Base-by-base conservation (phyloP, 2,329 filamentous ascomycete genomes). In the Rosellinia necatrix region DNA sequence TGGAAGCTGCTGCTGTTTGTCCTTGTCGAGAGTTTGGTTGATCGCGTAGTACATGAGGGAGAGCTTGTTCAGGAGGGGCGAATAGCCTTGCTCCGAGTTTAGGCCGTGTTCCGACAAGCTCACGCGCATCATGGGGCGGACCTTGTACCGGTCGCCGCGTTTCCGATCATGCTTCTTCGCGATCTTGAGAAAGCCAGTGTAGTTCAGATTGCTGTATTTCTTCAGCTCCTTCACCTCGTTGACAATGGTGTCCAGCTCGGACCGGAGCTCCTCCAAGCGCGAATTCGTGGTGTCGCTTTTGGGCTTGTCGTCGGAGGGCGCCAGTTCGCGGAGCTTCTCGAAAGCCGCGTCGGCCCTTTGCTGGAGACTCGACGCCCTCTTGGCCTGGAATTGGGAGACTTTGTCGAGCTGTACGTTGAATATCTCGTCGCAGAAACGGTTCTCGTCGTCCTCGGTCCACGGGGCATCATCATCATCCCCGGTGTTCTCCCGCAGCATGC, bases 101-200 rank as follows among this genome's bases (percentile, higher is more conserved):
- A 99, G 96, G 10, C 93, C 92, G 59, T 92, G 81, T 63, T 91
- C 86, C n/a, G 90, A 86, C 67, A 99, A 77, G 67, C 90, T 89
- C 67, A 96, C 88, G 76, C 96, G 90, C 75, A 97, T 87, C 78
- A 97, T 87, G 24, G 94, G 92, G 21, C 91, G 86, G 64, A 97
- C 89, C 72, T 88, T 91, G 78, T 97, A 97, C 49, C 86, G 83
- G 63, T 86, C 82, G 53, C 92, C 92, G 64, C 93, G 84, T 77
- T 93, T 96, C 64, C 94, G 90, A 75, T 99, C 94, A 75, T 99
- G 94, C 78, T 99, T 99, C 85, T 99, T 99, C 53, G 92, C 92
- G 43, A 96, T 96, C 81, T 99, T 99, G 70, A 97, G 83, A 75
- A 97, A 96, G 43, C 92, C 94, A 5, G 94, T 96, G 75, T 97